These are phyloP conservation scores for Paraconiothyrium sp. DNA, from an alignment of 2,329 filamentous ascomycete species.

Conservation along the genomic window DNA sequence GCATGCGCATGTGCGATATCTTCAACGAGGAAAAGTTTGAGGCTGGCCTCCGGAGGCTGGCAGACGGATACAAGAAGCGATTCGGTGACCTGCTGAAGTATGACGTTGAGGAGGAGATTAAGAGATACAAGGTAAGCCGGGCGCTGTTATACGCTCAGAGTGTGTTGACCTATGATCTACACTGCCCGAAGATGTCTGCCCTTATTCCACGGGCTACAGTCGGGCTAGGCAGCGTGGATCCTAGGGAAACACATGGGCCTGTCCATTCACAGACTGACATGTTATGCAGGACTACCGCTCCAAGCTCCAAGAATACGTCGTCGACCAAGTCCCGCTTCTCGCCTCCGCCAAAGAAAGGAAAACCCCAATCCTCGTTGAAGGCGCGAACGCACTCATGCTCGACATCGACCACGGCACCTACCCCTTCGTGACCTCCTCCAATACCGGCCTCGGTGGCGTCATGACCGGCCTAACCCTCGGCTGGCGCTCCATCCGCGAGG, in stretches of 20 bases:
- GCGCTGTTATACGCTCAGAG: too few relatives aligned
- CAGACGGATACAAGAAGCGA: constrained; percentile 70
- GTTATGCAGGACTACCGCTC: constrained; percentile 59
- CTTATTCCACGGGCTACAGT: too few relatives aligned
- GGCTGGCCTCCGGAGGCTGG: constrained; percentile 69
- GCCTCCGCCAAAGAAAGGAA: constrained; percentile 67
- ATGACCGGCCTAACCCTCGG: constrained; percentile 71
- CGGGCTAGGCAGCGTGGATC: too few relatives aligned
- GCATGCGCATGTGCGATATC: constrained; percentile 72
- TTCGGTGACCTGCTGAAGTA: constrained; percentile 74
- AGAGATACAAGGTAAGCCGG: constrained; percentile 63
- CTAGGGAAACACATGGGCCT: background rate
- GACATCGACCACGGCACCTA: constrained; percentile 68
- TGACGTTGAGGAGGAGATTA: constrained; percentile 75
- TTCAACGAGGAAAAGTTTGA: constrained; percentile 75
- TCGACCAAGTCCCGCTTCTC: constrained; percentile 75
- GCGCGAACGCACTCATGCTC: constrained; percentile 74
- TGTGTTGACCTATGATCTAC: background rate
- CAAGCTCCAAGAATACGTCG: constrained; percentile 67
- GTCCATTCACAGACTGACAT: constrained; percentile 10
- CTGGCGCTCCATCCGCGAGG: constrained; percentile 67
- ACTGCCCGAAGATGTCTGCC: too few relatives aligned
- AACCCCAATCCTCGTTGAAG: constrained; percentile 72
- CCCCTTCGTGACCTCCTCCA: constrained; percentile 69
- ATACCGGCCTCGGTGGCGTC: constrained; percentile 68